Conservation (phyloP, 2,329 filamentous ascomycete species). For the Cladorrhinum sp. region DNA sequence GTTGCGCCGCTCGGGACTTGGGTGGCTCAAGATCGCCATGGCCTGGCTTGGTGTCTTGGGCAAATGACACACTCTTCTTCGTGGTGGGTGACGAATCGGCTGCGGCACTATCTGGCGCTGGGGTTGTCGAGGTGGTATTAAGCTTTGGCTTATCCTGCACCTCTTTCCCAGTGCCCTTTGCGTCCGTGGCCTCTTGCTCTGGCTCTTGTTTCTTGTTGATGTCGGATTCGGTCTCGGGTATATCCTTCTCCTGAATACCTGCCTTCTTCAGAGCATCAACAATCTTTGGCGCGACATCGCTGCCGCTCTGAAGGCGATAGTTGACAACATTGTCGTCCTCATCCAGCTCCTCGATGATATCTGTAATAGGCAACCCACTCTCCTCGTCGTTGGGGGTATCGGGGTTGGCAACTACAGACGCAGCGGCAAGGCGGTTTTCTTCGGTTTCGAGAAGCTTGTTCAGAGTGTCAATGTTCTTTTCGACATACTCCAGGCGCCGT, state of each 20-base stretch:
- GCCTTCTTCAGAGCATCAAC: conserved; percentile 72
- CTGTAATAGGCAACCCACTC: conserved; percentile 73
- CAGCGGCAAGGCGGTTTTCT: conserved; percentile 66
- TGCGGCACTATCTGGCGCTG: neutral
- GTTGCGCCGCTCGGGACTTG: conserved; percentile 42
- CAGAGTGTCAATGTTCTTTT: conserved; percentile 72
- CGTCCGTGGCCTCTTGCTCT: neutral
- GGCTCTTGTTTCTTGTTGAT: conserved; percentile 13
- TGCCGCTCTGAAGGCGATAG: conserved; percentile 62
- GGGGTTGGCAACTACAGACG: conserved; percentile 57
- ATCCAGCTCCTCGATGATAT: conserved; percentile 89
- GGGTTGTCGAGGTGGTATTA: neutral
- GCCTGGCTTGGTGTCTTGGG: conserved; percentile 55
- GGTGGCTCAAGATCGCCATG: conserved; percentile 34
- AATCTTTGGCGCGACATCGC: conserved; percentile 64
- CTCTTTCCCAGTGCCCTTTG: neutral
- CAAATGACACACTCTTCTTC: conserved; percentile 62
- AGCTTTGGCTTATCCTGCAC: conserved; percentile 2
- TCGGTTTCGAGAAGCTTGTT: conserved; percentile 67
- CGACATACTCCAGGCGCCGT: conserved; percentile 84
- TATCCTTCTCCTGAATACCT: conserved; percentile 56
- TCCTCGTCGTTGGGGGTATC: conserved; percentile 56
- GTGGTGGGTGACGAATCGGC: conserved; percentile 8
- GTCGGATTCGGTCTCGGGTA: conserved; percentile 22
- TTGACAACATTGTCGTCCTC: conserved; percentile 83